Conservation (phyloP, 805 yeast species). For the Ogataea allantospora region DNA sequence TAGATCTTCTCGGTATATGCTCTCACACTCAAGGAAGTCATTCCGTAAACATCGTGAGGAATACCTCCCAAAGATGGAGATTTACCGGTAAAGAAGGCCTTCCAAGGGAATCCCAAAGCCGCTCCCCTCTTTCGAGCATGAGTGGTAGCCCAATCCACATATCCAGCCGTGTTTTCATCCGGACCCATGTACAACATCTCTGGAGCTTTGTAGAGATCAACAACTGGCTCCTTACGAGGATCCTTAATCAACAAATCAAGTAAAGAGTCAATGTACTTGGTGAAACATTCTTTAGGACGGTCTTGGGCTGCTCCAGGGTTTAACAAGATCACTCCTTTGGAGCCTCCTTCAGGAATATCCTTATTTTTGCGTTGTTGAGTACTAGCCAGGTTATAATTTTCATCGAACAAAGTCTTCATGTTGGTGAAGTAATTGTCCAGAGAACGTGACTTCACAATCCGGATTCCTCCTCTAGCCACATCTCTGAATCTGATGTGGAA, state of each 20-base stretch:
- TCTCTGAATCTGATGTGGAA: conserved; percentile 97
- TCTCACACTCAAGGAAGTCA: conserved; percentile 94
- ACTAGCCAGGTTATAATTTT: conserved; percentile 90
- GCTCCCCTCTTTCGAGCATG: conserved; percentile 93
- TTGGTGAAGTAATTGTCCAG: conserved; percentile 82
- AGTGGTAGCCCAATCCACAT: conserved; percentile 95
- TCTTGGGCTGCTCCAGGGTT: conserved; percentile 71
- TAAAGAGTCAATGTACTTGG: conserved; percentile 88
- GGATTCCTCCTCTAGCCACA: conserved; percentile 97
- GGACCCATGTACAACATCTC: conserved; percentile 98
- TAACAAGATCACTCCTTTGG: conserved; percentile 91
- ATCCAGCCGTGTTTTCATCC: conserved; percentile 97
- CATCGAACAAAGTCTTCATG: conserved; percentile 88
- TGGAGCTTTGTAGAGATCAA: conserved; percentile 77
- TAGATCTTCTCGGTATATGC: conserved; percentile 87
- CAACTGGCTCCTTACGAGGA: conserved; percentile 72
- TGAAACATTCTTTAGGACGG: conserved; percentile 79
- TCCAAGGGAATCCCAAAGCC: conserved; percentile 78
- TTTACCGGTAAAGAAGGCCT: conserved; percentile 96
- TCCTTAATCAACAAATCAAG: conserved; percentile 79
- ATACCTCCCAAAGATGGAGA: conserved; percentile 91
- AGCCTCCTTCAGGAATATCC: conserved; percentile 99
- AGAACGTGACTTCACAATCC: conserved; percentile 87
- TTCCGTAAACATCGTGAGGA: conserved; percentile 97
- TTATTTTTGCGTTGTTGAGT: conserved; percentile 97